Percentiles rank a stretch among this genome's conserved stretches.
These are phyloP conservation scores for Rhododendron henanense DNA, from an alignment of 148 eudicot species.

Conservation along the genomic window DNA sequence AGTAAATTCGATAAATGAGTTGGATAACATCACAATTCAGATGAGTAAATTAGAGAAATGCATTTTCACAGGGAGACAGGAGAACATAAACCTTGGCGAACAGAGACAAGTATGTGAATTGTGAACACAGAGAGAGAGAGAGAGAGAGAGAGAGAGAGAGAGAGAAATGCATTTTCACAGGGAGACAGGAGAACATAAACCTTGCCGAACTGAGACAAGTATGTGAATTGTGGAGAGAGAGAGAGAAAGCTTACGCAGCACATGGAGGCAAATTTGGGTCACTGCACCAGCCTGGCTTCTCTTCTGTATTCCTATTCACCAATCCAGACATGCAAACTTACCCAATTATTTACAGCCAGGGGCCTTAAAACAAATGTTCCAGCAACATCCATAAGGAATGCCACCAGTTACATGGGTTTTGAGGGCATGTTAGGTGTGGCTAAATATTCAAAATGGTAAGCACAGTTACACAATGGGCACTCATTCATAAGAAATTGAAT, in stretches of 20 bases:
- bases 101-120: neutral
- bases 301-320: slow-evolving; percentile 61
- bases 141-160: slow-evolving; percentile 6
- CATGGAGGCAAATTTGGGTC: slow-evolving; percentile 80
- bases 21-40: neutral
- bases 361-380: neutral
- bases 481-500: neutral
- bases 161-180: neutral
- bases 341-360: neutral
- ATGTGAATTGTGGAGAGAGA: neutral
- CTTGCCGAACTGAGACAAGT: neutral
- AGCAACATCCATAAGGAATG: neutral
- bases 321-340: slow-evolving; percentile 18
- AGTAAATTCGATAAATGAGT: neutral
- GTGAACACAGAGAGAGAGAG: neutral
- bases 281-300: slow-evolving; percentile 91
- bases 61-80: neutral
- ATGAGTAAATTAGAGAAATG: neutral
- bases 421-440: neutral
- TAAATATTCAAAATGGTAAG: neutral
- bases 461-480: neutral
- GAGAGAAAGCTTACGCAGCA: slow-evolving; percentile 65
- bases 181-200: neutral
- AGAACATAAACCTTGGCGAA: neutral
- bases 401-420: neutral